Conservation (phyloP, 2,329 filamentous ascomycete genomes). For the Cryphonectria nitschkei region DNA sequence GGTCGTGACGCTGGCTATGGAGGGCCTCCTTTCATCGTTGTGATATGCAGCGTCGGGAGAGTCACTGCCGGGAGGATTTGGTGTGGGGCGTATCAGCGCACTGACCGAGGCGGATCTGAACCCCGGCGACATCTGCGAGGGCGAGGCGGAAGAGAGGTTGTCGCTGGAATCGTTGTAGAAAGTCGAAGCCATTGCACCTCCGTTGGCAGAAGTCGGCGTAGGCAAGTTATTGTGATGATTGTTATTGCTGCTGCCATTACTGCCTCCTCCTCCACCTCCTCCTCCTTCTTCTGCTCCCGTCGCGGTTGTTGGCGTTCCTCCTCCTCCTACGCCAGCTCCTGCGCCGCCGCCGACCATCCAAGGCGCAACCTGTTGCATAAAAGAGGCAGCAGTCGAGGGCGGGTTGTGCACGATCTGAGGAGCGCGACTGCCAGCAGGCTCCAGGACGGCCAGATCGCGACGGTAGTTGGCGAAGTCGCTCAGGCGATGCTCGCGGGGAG, state of each 20-base stretch:
- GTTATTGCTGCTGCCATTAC: constrained; percentile 39
- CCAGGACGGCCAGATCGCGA: constrained; percentile 71
- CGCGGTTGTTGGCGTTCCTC: constrained; percentile 24
- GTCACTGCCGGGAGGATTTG: constrained; percentile 58
- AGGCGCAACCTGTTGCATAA: constrained; percentile 57
- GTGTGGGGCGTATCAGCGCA: constrained; percentile 37
- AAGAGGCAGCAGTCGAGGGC: constrained; percentile 51
- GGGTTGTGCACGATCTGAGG: constrained; percentile 56
- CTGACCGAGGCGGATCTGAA: constrained; percentile 57
- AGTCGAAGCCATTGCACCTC: constrained; percentile 51
- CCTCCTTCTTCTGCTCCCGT: background rate
- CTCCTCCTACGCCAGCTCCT: constrained; percentile 1
- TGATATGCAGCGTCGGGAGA: constrained; percentile 64
- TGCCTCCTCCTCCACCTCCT: constrained; percentile 16
- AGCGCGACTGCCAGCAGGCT: constrained; percentile 59
- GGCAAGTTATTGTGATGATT: constrained; percentile 33
- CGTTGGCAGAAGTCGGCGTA: constrained; percentile 40
- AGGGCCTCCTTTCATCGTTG: constrained; percentile 79
- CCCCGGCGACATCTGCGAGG: constrained; percentile 69
- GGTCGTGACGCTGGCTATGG: constrained; percentile 83
- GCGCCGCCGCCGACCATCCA: constrained; percentile 52
- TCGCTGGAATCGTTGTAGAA: constrained; percentile 81
- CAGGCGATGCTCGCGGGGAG: constrained; percentile 56
- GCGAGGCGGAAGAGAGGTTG: constrained; percentile 57
- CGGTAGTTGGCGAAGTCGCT: constrained; percentile 71